Evolutionary conservation across 2,329 filamentous ascomycete genomes (phyloP).

Genomic region (Colletotrichum tropicale): DNA sequence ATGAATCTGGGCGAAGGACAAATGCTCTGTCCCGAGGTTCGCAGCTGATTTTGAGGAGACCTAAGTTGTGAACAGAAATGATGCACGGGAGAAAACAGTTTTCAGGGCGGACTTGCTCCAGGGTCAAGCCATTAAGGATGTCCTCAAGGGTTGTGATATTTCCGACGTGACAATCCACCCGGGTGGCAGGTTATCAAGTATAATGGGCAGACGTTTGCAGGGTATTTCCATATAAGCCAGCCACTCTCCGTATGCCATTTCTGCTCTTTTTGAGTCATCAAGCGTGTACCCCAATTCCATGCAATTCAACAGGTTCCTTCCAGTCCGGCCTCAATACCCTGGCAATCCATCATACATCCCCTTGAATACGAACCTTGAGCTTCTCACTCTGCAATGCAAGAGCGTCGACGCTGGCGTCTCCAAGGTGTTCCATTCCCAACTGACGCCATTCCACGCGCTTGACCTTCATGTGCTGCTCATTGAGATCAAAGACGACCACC

Average conservation of each 20-base stretch:
- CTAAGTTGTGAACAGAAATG: not conserved
- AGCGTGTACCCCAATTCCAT: not conserved
- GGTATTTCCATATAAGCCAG: not conserved
- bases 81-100: not conserved
- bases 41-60: accelerated
- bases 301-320: not conserved
- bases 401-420: not conserved
- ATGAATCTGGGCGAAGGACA: not conserved
- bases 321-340: not conserved
- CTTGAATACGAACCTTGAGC: not conserved
- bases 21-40: not conserved
- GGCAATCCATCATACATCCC: not conserved
- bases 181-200: not conserved
- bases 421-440: not conserved
- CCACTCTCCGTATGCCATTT: not conserved
- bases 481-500: not conserved
- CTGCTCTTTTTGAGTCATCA: not conserved
- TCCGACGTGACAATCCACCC: not conserved
- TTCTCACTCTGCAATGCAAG: not conserved
- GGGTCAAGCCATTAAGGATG: not conserved
- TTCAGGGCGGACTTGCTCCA: not conserved
- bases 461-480: not conserved
- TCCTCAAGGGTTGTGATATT: not conserved
- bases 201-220: not conserved
- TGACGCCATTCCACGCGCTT: not conserved